Evolutionary conservation across 805 yeast genomes (phyloP), one percentile per base, ranked within the genome.

Genomic region (Candida krabiensis): DNA sequence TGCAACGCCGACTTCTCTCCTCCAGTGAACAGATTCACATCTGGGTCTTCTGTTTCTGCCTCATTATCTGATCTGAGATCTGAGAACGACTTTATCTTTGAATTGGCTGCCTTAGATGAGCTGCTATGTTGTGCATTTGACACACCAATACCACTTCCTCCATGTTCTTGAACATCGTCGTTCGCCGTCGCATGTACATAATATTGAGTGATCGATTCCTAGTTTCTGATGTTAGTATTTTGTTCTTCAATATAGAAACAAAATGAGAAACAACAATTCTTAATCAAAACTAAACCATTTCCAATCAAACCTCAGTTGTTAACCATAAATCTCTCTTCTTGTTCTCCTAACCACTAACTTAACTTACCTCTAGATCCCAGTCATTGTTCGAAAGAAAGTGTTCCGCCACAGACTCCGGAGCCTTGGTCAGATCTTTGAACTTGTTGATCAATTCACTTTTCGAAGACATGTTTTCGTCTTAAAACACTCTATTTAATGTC

Each of bases 1-100:
- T 83, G 85, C 46, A 86, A 66, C 4, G 80, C 93, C 1, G 90
- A 83, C 41, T 86, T 85, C 58, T 84, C 90, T 37, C 82, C 82
- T 11, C 82, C 82, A 3, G 80, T 73, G 48, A 59, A 77, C 60
- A 53, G 64, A 52, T 59, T 72, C 51, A 44, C 48, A 19, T 71
- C 69, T 12, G 60, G 55, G 16, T 59, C 60, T 8, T 54, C 65
- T 12, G 58, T 64, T 8, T 56, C 64, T 33, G 52, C 54, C 3
- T 55, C 58, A 14, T 58, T 62, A 3, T 60, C 60, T 33, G 58
- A 55, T 24, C 53, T 54, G 9, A 64, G 29, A 29, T 63, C 67
- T 7, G 66, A 52, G 44, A 66, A 58, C 9, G 67, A 50, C 37
- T 58, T 56, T 30, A 64, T 49, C 24, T 51, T 45, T 3, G 62